Percentiles rank a stretch among this genome's conserved stretches.
Evolutionary conservation across 108 stramenopile genomes (phyloP).

Genomic region (Aurantiochytrium sp.): DNA sequence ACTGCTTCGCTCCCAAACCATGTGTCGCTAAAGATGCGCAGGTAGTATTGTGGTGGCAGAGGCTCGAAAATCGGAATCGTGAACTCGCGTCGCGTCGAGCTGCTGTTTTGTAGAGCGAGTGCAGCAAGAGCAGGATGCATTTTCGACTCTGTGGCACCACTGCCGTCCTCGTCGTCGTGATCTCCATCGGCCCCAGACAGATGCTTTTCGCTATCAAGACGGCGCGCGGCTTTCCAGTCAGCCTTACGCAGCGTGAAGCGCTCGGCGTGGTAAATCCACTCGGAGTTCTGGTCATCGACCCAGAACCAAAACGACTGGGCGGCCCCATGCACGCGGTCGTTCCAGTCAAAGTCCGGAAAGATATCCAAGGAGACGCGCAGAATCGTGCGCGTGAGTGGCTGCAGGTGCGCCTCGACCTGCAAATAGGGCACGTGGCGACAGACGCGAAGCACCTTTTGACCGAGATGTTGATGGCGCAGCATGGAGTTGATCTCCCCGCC

Average conservation of each 20-base stretch:
- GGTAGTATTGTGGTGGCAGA: constrained; percentile 76
- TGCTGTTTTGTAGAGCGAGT: neutral
- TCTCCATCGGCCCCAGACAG: constrained; percentile 31
- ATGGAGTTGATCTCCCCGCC: constrained; percentile 77
- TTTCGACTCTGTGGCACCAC: constrained; percentile 36
- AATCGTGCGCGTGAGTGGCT: constrained; percentile 81
- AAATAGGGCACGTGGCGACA: constrained; percentile 69
- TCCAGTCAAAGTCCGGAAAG: constrained; percentile 74
- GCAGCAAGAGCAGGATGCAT: constrained; percentile 36
- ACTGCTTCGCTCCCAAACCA: constrained; percentile 87
- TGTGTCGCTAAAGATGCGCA: constrained; percentile 72
- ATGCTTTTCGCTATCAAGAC: constrained; percentile 49
- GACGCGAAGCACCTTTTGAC: constrained; percentile 58
- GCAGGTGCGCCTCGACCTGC: constrained; percentile 63
- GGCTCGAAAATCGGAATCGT: constrained; percentile 83
- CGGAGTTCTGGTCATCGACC: constrained; percentile 83
- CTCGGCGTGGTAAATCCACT: constrained; percentile 62
- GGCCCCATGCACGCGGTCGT: constrained; percentile 67
- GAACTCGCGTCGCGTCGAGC: constrained; percentile 37
- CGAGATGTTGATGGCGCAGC: constrained; percentile 54
- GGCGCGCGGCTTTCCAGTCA: neutral
- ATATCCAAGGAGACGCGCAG: constrained; percentile 58
- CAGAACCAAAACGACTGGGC: constrained; percentile 83
- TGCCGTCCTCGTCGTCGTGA: neutral
- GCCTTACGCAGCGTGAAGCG: neutral